phyloP scores from a whole-genome alignment of 1,139 yeast species.

The Blastobotrys buckinghamii region DNA sequence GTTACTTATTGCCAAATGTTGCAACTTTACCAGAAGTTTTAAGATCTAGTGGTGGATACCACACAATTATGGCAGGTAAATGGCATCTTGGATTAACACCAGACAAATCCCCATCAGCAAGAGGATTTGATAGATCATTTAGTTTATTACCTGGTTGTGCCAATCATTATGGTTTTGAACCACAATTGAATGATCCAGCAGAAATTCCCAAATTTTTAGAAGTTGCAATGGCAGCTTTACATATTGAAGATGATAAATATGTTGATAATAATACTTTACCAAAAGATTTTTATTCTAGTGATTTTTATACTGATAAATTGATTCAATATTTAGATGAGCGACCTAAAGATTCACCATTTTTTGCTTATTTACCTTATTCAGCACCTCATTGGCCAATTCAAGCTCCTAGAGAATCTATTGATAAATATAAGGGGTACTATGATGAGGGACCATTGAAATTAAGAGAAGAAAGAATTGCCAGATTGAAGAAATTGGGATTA shows the following conservation, averaged over 20 bases:
- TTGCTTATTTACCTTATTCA: constrained; percentile 48
- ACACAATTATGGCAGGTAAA: constrained; percentile 49
- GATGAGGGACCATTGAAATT: constrained; percentile 46
- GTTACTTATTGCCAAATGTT: constrained; percentile 46
- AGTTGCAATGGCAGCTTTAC: constrained; percentile 22
- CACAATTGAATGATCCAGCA: constrained; percentile 18
- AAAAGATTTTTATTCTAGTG: constrained; percentile 44
- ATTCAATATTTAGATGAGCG: constrained; percentile 32
- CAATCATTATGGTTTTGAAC: constrained; percentile 48
- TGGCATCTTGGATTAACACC: constrained; percentile 51
- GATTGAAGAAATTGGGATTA: constrained; percentile 41
- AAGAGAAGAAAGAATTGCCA: constrained; percentile 38
- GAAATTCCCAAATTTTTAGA: constrained; percentile 2
- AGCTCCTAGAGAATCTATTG: constrained; percentile 44
- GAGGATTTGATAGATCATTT: constrained; percentile 50
- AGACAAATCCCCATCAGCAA: constrained; percentile 45
- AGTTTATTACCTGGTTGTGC: constrained; percentile 54
- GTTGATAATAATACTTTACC: constrained; percentile 37
- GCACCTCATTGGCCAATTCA: constrained; percentile 63
- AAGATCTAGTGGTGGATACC: constrained; percentile 41
- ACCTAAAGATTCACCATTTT: constrained; percentile 39
- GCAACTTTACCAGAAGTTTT: constrained; percentile 50
- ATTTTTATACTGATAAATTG: constrained; percentile 41
- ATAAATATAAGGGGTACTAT: constrained; percentile 45
- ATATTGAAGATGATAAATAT: constrained; percentile 35